Evolutionary conservation across 2,329 filamentous ascomycete genomes (phyloP).

Genomic region (Byssochlamys sp.): DNA sequence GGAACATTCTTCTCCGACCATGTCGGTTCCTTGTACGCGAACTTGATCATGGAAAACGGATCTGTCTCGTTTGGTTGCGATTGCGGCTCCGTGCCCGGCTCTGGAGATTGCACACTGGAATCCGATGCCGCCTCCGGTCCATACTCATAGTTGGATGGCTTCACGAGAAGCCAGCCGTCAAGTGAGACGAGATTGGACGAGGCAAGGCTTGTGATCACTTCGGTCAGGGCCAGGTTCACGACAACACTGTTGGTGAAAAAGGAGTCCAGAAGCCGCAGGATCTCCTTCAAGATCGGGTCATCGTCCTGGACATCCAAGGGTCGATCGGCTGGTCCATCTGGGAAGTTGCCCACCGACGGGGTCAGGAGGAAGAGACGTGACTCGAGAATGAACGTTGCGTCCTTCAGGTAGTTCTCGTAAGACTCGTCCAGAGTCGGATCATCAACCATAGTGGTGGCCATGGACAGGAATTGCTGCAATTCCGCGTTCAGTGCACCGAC

Average conservation of each 20-base stretch:
- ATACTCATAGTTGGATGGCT: slow-evolving; percentile 55
- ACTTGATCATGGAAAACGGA: slow-evolving; percentile 16
- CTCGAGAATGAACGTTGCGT: slow-evolving; percentile 45
- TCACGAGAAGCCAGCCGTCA: slow-evolving; percentile 80
- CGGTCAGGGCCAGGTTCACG: slow-evolving; percentile 79
- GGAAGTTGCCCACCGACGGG: slow-evolving; percentile 17
- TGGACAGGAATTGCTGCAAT: slow-evolving; percentile 27
- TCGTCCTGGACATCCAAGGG: slow-evolving; percentile 58
- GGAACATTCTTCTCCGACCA: slow-evolving; percentile 38
- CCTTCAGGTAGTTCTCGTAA: slow-evolving; percentile 36
- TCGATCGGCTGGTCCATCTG: slow-evolving; percentile 48
- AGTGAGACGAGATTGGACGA: slow-evolving; percentile 75
- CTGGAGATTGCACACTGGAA: slow-evolving; percentile 17
- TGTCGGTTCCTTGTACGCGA: slow-evolving; percentile 36
- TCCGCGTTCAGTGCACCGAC: slow-evolving; percentile 34
- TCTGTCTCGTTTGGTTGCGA: slow-evolving; percentile 9
- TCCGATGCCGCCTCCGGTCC: slow-evolving; percentile 8
- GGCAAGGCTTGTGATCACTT: slow-evolving; percentile 69
- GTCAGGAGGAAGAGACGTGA: slow-evolving; percentile 25
- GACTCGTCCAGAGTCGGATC: slow-evolving; percentile 32
- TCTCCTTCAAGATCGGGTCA: slow-evolving; percentile 44
- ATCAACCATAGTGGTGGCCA: slow-evolving; percentile 29
- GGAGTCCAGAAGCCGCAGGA: slow-evolving; percentile 55
- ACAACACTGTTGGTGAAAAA: slow-evolving; percentile 90
- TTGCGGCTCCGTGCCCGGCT: slow-evolving; percentile 36